Evolutionary conservation across 208 protist genomes (phyloP).

Genomic region (Trypanosomatidae sp.): DNA sequence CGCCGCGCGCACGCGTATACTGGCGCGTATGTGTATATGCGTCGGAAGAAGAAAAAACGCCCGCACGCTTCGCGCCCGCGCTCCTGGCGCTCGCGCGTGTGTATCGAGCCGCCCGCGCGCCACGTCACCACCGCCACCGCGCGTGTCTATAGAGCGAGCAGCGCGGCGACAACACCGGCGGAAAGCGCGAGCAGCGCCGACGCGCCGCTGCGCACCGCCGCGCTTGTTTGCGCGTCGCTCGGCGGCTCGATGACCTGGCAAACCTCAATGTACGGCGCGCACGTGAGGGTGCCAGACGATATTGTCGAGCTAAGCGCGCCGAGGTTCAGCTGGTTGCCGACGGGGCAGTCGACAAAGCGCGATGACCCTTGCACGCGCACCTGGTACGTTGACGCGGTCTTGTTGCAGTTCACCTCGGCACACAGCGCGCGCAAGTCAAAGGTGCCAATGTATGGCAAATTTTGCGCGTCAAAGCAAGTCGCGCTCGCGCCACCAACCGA

Average conservation of each 20-base stretch:
- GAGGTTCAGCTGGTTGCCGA: constrained; percentile 1
- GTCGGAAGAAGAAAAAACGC: too few species aligned
- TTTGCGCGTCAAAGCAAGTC: constrained; percentile 1
- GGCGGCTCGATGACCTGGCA: too few species aligned
- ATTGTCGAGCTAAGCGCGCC: constrained; percentile 2
- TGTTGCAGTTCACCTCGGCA: constrained; percentile 8
- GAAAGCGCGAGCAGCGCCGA: neutral
- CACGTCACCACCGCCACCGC: too few species aligned
- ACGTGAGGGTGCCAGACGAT: constrained; percentile 11
- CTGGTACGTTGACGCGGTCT: constrained; percentile 1
- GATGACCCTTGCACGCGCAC: constrained; percentile 4
- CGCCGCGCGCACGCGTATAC: too few species aligned
- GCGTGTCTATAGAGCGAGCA: too few species aligned
- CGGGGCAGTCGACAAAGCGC: constrained; percentile 1
- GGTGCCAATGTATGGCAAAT: too few species aligned
- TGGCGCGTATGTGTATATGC: too few species aligned
- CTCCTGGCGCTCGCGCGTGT: too few species aligned
- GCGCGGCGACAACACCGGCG: neutral
- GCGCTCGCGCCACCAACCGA: neutral
- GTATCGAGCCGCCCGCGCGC: too few species aligned
- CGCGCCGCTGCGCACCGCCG: neutral
- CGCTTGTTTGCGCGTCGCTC: too few species aligned
- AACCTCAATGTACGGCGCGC: constrained; percentile 19
- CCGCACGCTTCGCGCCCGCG: too few species aligned
- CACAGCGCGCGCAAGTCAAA: constrained; percentile 1